Base-by-base conservation (phyloP, 345 rosid genomes). In the Arabidopsis suecica region DNA sequence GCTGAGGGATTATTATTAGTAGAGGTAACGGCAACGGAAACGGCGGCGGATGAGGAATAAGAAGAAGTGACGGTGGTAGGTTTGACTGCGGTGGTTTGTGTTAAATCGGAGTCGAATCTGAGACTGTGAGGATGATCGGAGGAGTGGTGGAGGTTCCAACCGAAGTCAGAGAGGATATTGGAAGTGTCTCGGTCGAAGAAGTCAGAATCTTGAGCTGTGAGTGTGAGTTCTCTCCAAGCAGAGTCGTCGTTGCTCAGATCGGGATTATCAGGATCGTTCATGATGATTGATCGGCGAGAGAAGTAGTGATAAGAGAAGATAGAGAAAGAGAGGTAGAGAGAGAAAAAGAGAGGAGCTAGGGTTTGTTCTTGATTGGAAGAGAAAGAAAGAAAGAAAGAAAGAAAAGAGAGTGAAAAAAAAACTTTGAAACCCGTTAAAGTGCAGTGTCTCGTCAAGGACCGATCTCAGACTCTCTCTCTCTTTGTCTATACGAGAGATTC, bases 1-100 rank as follows among this genome's bases (percentile, higher is more conserved):
- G 87, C 85, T 4, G 96, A 89, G 0, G 88, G 97, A 62, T 78
- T 76, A 9, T 85, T 88, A 16, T 85, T 88, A 34, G 79, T 88
- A 50, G 97, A 75, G n/a, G 86, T 68, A 7, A 36, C 68, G 2
- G 75, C 42, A 3, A 14, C 70, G 4, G 32, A 28, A 28, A 28
- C 32, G 32, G 32, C 32, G 2, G 47, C 44, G 1, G 75, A 48
- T 37, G 71, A 71, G 47, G 77, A 78, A 50, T 50, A 66, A 0
- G 81, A 50, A 25, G 78, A 67, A 25, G 64, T n/a, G 4, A 62
- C 22, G 1, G 47, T 60, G 16, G 48, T 59, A 7, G 45, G 12
- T 34, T n/a, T 59, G 18, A 16, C 62, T 13, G 33, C 10, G 48
- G 44, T 18, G 25, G 7, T 67, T 16, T 12, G 75, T 2, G 34